phyloP scores from a whole-genome alignment of 805 yeast genomes.

The Isabelozyma pseudorhagii region DNA sequence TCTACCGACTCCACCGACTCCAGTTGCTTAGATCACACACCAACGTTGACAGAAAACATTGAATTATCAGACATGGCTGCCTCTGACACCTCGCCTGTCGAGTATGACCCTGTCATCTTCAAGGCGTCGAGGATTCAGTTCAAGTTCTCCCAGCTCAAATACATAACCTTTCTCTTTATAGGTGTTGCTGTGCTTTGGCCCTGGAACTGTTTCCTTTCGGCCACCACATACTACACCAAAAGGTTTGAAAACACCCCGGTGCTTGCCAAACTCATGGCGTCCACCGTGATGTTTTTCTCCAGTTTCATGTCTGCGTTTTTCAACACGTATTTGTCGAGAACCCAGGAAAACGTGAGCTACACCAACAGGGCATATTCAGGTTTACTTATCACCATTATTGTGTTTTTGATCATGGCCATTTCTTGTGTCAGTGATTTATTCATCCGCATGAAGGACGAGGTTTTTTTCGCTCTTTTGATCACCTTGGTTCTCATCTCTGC shows the following conservation, averaged over 20 bases:
- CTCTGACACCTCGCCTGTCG: slow-evolving; percentile 5
- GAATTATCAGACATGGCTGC: slow-evolving; percentile 12
- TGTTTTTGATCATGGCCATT: slow-evolving; percentile 57
- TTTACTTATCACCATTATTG: slow-evolving; percentile 49
- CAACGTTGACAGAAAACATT: not conserved
- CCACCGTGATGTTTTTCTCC: slow-evolving; percentile 85
- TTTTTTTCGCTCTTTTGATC: slow-evolving; percentile 57
- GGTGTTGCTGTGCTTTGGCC: slow-evolving; percentile 93
- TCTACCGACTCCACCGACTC: too few species aligned
- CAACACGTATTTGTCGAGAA: slow-evolving; percentile 61
- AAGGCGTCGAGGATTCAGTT: slow-evolving; percentile 2
- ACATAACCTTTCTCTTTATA: slow-evolving; percentile 58
- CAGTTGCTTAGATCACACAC: too few species aligned
- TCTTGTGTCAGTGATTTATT: slow-evolving; percentile 40
- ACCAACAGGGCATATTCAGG: slow-evolving; percentile 59
- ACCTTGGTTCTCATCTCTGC: slow-evolving; percentile 61
- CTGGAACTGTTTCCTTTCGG: slow-evolving; percentile 89
- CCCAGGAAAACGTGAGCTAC: slow-evolving; percentile 61
- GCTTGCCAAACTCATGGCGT: slow-evolving; percentile 60
- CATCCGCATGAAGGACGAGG: slow-evolving; percentile 30
- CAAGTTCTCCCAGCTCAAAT: slow-evolving; percentile 36
- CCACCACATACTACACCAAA: slow-evolving; percentile 73
- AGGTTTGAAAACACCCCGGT: slow-evolving; percentile 51
- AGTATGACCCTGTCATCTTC: slow-evolving; percentile 18
- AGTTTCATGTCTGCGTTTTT: slow-evolving; percentile 63